Conservation (phyloP, 805 yeast species). For the Starmerella apicola region DNA sequence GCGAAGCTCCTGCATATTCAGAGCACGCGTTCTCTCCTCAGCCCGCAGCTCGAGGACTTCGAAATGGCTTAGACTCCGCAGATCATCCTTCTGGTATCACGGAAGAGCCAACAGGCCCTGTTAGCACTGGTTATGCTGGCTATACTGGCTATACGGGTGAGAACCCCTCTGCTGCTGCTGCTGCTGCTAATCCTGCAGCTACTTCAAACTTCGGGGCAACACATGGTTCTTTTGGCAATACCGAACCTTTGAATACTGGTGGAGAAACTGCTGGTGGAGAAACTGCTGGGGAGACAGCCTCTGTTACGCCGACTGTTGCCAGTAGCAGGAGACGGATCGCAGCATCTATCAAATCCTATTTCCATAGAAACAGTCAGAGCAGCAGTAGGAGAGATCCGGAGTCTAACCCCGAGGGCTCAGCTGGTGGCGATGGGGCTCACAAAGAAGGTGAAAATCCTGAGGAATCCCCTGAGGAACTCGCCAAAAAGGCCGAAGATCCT, state of each 20-base stretch:
- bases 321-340: not conserved
- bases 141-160: too few species aligned
- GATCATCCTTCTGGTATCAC: too few species aligned
- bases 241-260: not conserved
- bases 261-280: not conserved
- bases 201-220: not conserved
- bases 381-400: not conserved
- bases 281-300: not conserved
- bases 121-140: too few species aligned
- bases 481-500: conserved; percentile 13
- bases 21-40: too few species aligned
- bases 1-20: too few species aligned
- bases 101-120: too few species aligned
- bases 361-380: not conserved
- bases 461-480: conserved; percentile 9
- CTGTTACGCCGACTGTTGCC: not conserved
- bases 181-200: not conserved
- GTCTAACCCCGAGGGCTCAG: not conserved
- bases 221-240: not conserved
- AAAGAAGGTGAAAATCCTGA: not conserved
- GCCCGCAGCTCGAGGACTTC: too few species aligned
- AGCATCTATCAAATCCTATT: not conserved
- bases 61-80: too few species aligned
- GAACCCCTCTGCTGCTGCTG: too few species aligned
- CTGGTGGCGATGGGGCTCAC: not conserved